phyloP scores from a whole-genome alignment of 441 rosid species.

The Erodium texanum region DNA sequence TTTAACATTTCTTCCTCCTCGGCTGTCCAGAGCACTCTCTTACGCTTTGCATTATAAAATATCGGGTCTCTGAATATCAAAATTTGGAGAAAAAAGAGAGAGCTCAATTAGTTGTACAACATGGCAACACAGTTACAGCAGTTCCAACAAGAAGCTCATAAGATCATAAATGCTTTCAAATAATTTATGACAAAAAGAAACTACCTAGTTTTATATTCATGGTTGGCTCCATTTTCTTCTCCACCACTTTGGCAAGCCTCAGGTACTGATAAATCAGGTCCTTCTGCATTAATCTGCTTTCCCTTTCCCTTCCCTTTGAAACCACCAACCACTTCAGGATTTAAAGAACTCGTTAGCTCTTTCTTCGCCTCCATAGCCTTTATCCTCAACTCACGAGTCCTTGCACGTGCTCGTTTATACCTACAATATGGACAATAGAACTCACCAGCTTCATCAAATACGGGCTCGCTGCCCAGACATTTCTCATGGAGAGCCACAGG shows the following conservation, averaged over 20 bases:
- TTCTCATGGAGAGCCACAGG: constrained; percentile 34
- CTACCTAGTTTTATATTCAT: background rate
- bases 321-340: constrained; percentile 10
- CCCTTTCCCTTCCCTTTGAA: constrained; percentile 12
- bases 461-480: constrained; percentile 26
- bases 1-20: background rate
- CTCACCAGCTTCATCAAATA: constrained; percentile 33
- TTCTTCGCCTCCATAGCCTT: constrained; percentile 30
- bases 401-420: constrained; percentile 30
- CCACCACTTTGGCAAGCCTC: background rate
- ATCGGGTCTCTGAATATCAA: background rate
- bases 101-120: background rate
- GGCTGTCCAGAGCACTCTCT: background rate
- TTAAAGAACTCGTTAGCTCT: constrained; percentile 24
- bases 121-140: too few species aligned
- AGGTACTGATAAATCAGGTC: background rate
- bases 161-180: background rate
- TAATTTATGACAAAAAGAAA: background rate
- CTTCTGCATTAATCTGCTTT: background rate
- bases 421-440: constrained; percentile 53
- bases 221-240: background rate
- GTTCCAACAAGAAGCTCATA: background rate
- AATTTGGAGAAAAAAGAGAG: background rate
- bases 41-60: background rate
- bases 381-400: constrained; percentile 21